These are phyloP conservation scores for Fraxinus angustifolia DNA, from an alignment of 305 asterid species.

Conservation along the genomic window DNA sequence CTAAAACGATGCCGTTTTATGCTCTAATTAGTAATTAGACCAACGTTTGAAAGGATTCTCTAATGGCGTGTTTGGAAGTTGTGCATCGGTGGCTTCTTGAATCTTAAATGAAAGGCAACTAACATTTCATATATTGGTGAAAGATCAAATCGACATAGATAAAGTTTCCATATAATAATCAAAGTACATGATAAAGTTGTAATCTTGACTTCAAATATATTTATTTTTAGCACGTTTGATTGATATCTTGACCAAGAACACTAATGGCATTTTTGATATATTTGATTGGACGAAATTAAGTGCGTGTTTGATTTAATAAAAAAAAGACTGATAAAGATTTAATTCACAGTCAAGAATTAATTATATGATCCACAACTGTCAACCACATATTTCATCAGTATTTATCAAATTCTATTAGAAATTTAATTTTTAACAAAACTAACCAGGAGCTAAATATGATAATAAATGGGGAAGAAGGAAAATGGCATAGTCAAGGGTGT, in stretches of 20 bases:
- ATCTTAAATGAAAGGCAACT: constrained; percentile 1
- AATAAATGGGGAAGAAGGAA: neutral
- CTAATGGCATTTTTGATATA: neutral
- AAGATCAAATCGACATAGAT: neutral
- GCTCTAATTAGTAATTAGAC: neutral
- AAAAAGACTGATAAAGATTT: neutral
- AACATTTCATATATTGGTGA: neutral
- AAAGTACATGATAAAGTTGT: neutral
- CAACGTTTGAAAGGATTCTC: neutral
- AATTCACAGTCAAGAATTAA: neutral
- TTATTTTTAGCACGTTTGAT: neutral
- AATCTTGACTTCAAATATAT: neutral
- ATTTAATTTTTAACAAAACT: neutral
- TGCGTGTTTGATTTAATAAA: neutral
- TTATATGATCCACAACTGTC: neutral
- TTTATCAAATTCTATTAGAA: too few species aligned
- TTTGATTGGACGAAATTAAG: neutral
- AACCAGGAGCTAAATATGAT: neutral
- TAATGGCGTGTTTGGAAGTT: neutral
- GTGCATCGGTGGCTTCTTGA: neutral
- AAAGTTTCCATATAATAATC: constrained; percentile 1
- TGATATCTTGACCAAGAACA: neutral
- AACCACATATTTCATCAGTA: too few species aligned
- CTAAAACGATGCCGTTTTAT: neutral
- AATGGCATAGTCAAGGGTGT: neutral